These are phyloP conservation scores for Globisporangium megalacanthum DNA, from an alignment of 352 stramenopile genomes.

Conservation along the genomic window DNA sequence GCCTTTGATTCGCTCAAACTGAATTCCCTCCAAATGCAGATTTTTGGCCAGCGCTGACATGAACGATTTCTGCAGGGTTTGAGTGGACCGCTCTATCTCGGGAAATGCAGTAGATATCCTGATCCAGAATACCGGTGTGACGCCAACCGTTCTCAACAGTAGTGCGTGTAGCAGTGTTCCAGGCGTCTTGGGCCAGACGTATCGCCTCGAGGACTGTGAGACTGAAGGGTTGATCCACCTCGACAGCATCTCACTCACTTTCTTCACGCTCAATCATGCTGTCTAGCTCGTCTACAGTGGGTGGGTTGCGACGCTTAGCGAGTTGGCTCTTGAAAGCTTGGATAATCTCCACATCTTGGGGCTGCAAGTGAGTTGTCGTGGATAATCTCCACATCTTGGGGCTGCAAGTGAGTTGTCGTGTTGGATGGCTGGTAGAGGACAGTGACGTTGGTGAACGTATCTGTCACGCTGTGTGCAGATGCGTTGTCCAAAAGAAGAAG, in stretches of 20 bases:
- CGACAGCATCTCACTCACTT: background rate
- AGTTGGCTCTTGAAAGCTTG: conserved; percentile 5
- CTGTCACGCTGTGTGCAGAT: background rate
- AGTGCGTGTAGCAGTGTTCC: background rate
- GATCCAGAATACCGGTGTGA: conserved; percentile 1
- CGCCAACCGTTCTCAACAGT: background rate
- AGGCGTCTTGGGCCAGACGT: background rate
- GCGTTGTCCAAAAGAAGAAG: conserved; percentile 1
- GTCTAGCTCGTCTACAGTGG: conserved; percentile 2
- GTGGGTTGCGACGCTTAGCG: background rate
- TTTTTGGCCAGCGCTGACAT: too few relatives aligned
- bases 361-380: conserved; percentile 1
- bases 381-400: conserved; percentile 3
- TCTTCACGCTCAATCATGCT: conserved; percentile 3
- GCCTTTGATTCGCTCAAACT: too few relatives aligned
- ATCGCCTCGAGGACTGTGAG: background rate
- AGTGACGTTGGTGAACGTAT: conserved; percentile 2
- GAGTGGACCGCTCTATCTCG: too few relatives aligned
- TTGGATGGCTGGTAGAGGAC: background rate
- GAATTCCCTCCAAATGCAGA: too few relatives aligned
- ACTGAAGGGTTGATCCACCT: background rate
- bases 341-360: conserved; percentile 3
- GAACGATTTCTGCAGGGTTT: too few relatives aligned
- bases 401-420: background rate
- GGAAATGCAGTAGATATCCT: background rate